Percentiles rank a stretch among this genome's conserved stretches.
Conservation (phyloP, 306 rosid species). For the barrel medic (Medicago truncatula) region DNA sequence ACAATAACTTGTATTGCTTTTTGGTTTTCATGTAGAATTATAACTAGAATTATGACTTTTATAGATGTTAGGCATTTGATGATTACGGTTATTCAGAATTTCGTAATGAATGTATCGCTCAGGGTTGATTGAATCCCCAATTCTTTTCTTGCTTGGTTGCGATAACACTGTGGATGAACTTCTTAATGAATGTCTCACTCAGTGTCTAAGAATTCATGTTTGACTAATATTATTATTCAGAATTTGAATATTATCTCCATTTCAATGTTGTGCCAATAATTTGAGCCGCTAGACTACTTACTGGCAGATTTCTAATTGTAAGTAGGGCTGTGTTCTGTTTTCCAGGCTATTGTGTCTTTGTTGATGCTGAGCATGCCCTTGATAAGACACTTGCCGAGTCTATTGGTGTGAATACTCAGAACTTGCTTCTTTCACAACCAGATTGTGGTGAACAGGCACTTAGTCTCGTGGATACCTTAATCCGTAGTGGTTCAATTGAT, state of each 20-base stretch:
- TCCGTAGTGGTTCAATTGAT: slow-evolving; percentile 93
- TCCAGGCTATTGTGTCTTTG: slow-evolving; percentile 78
- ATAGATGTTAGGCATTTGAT: slow-evolving; percentile 1
- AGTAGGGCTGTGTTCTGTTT: slow-evolving; percentile 18
- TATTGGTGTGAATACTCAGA: slow-evolving; percentile 79
- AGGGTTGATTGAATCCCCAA: slow-evolving; percentile 15
- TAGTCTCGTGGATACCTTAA: slow-evolving; percentile 85
- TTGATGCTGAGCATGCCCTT: slow-evolving; percentile 97
- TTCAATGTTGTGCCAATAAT: slow-evolving; percentile 7
- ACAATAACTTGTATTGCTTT: slow-evolving; percentile 18
- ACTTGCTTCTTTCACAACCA: slow-evolving; percentile 89
- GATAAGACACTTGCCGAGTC: slow-evolving; percentile 80
- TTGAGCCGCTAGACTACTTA: slow-evolving; percentile 27
- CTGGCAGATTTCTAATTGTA: slow-evolving; percentile 30
- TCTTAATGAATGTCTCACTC: slow-evolving; percentile 9
- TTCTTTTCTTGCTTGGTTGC: background rate
- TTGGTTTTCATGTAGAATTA: slow-evolving; percentile 24
- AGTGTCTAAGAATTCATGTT: slow-evolving; percentile 13
- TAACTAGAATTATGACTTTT: background rate
- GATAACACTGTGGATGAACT: slow-evolving; percentile 14
- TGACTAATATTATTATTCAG: slow-evolving; percentile 26
- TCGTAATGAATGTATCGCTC: too few species aligned
- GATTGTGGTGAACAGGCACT: slow-evolving; percentile 97
- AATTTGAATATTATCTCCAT: slow-evolving; percentile 10
- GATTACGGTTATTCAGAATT: too few species aligned